These are phyloP conservation scores for Crithidia acanthocephali DNA, from an alignment of 208 protist genomes.

Conservation along the genomic window DNA sequence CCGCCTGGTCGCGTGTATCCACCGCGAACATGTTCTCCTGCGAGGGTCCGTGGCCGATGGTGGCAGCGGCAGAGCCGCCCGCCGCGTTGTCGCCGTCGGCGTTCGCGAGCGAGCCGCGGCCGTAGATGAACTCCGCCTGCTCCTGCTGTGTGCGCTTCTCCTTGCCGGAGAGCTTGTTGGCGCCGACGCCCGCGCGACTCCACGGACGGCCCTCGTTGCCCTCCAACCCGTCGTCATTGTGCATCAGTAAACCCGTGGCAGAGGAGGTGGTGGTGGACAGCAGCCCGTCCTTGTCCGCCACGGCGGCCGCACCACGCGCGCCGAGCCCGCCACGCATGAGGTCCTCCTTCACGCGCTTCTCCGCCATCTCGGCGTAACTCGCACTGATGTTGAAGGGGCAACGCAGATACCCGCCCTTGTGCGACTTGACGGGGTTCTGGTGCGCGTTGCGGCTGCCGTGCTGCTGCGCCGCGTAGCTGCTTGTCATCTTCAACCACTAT, in stretches of 20 bases:
- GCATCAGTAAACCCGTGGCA: not conserved
- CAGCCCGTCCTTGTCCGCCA: constrained; percentile 26
- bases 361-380: constrained; percentile 51
- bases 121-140: constrained; percentile 70
- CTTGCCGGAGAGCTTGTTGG: constrained; percentile 42
- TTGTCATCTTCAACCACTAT: constrained; percentile 24
- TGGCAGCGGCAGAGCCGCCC: not conserved
- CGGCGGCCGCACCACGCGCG: not conserved
- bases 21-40: constrained; percentile 40
- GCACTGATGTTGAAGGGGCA: constrained; percentile 69
- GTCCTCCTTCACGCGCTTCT: constrained; percentile 44
- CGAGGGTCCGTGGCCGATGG: constrained; percentile 1
- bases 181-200: constrained; percentile 74
- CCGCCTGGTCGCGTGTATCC: constrained; percentile 41
- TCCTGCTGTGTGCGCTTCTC: constrained; percentile 67
- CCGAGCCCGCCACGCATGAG: constrained; percentile 9
- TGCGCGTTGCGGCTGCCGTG: constrained; percentile 19
- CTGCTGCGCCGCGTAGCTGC: constrained; percentile 31
- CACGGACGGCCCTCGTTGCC: constrained; percentile 50
- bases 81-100: constrained; percentile 14
- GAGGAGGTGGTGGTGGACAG: not conserved
- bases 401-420: constrained; percentile 70
- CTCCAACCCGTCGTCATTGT: constrained; percentile 30
- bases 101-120: constrained; percentile 20
- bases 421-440: constrained; percentile 56